Base-by-base conservation (phyloP, 352 stramenopile genomes). In the Phytophthora constricta region DNA sequence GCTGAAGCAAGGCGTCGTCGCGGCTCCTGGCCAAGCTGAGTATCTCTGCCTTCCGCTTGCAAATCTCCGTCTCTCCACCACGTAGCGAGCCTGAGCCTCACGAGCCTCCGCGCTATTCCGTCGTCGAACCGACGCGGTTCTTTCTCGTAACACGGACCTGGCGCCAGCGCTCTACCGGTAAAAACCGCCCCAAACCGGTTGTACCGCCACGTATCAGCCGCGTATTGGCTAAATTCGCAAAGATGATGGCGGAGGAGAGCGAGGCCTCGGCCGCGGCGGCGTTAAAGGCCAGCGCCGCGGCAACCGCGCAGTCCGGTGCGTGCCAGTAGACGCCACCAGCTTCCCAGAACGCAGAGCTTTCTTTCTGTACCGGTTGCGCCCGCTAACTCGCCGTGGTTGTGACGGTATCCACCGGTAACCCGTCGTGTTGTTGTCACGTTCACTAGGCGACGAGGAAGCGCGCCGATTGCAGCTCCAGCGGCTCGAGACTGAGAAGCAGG, bases 401-500 rank as follows among this genome's bases (percentile, higher is more conserved):
- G n/a, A 22, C 31, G 28, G 4, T 27, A 42, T 56, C n/a, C 48
- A 26, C 17, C 33, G 11, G 13, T 27, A 28, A 43, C 43, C 26
- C 45, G 61, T 71, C 39, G 57, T 74, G 26, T 62, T 10, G 42
- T 68, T 74, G 60, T 66, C 42, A 7, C 37, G 39, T 55, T 37
- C 53, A 9, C n/a, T 50, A 53, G 41, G n/a, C 27, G 28, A 26
- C 31, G 28, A 39, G 16, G 16, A 11, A 28, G 51, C 51, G 16
- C 27, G 22, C 9, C 49, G 71, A 55, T 49, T 62, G 57, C 68
- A 67, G 0, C 71, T 81, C 50, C 72, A 84, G 48, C 79, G 76
- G 62, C 74, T 92, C 10, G 84, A 91, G 46, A 67, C 64, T 9
- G 80, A 91, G 55, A 92, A 92, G 62, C 73, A 77, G 25, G 82